These are phyloP conservation scores for Knufia fluminis DNA, from an alignment of 2,329 filamentous ascomycete species.

Conservation along the genomic window DNA sequence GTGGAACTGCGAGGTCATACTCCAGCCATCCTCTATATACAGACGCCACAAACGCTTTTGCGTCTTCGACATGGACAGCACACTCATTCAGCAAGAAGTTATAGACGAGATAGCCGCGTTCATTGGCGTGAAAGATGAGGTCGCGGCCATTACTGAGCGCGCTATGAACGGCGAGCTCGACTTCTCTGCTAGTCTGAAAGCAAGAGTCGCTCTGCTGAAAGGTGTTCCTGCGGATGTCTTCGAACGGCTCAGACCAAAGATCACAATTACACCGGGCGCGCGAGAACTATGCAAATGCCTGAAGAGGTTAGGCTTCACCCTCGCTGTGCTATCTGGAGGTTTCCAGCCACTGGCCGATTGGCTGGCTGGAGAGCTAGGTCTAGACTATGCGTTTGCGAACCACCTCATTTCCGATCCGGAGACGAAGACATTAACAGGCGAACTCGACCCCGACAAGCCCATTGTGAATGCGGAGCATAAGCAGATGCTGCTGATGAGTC, in stretches of 20 bases:
- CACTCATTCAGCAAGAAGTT: constrained; percentile 91
- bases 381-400: constrained; percentile 86
- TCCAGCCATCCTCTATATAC: constrained; percentile 66
- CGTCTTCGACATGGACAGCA: constrained; percentile 98
- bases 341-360: constrained; percentile 84
- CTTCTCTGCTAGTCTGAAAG: constrained; percentile 74
- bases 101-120: constrained; percentile 89
- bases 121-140: constrained; percentile 69
- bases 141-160: constrained; percentile 78
- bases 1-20: constrained; percentile 77
- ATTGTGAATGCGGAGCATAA: constrained; percentile 55
- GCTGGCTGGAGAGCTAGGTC: constrained; percentile 68
- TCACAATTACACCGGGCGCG: constrained; percentile 76
- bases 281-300: constrained; percentile 63
- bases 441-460: constrained; percentile 42
- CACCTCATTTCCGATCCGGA: constrained; percentile 44
- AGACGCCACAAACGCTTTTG: constrained; percentile 74
- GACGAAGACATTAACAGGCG: constrained; percentile 46
- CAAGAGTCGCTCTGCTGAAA: constrained; percentile 69
- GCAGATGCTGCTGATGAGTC: constrained; percentile 43
- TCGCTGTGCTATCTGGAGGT: constrained; percentile 83
- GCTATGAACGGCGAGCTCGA: constrained; percentile 96
- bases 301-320: constrained; percentile 71
- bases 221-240: constrained; percentile 74
- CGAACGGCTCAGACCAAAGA: constrained; percentile 60